Base-by-base conservation (phyloP, 192 early-diverging fungal species). In the Linnemannia elongata region DNA sequence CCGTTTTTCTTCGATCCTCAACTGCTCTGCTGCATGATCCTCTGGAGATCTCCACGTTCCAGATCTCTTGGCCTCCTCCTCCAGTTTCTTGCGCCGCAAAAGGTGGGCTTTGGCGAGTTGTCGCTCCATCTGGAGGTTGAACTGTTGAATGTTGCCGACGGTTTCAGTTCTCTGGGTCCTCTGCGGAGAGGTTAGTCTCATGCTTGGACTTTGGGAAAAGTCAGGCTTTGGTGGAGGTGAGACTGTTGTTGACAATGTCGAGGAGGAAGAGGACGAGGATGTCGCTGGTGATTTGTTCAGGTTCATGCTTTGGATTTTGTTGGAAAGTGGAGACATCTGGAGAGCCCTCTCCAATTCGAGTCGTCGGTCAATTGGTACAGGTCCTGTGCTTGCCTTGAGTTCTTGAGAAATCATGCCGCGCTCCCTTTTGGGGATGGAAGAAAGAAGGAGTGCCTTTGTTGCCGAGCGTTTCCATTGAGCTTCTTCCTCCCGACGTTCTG, bases 261-360 rank as follows among this genome's bases (percentile, higher is more conserved):
- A 47, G 2, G 74, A 63, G 22, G 72, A 35, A 33, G 49, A 30
- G 20, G 49, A 17, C 3, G 41, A 60, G 15, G 55, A 22, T 70
- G 39, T 18, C 20, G 41, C 10, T 20, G 47, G 15, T 27, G 55
- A 12, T 35, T 24, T 44, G 39, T 69, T 38, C 17, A 86, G 74
- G 10, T 70, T 74, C 79, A 87, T 72, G 42, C 70, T 70, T 3
- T 76, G 69, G 18, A 87, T 80, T 33, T 72, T 74, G 45, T 39
- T 87, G 47, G 85, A 87, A 0, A 87, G 66, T 3, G 85, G 85
- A 1, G 60, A 60, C 70, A 87, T 81, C 30, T 74, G 85, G 13
- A 72, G n/a, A 1, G 69, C 27, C 52, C 55, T 54, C n/a, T 77
- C 75, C 18, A 82, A 27, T 36, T 74, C 79, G 1, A 45, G 13